Evolutionary conservation across 2,329 filamentous ascomycete genomes (phyloP), one percentile per base, ranked within the genome.

Genomic region (Paradendryphiella salina): DNA sequence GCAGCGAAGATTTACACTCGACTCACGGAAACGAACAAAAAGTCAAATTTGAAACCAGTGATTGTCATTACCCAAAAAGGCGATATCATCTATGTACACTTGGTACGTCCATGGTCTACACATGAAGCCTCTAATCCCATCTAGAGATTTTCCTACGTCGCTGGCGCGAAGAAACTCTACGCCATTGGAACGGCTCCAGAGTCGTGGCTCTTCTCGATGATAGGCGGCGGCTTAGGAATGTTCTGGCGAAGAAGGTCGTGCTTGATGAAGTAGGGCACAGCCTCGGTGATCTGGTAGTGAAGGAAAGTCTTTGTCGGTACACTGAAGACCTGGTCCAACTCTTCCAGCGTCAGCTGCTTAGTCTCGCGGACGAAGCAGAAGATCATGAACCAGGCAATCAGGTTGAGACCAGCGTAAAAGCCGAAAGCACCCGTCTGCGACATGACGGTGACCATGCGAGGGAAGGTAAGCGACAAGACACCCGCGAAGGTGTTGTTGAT

Each of bases 401-500:
- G 60, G 26, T 74, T 76, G 23, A 76, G 66, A 0, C 67, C 73
- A 8, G 72, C 71, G 52, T 75, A 76, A 57, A 76, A 76, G 3
- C 73, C 72, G 26, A 70, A 75, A 8, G 73, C 71, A 11, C 73
- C 73, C 4, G 64, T 69, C 1, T 66, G 65, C 2, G 71, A 71
- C 65, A 75, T 73, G 45, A 66, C 66, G 20, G 67, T 70, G 41
- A 59, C 61, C 72, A 75, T 74, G 3, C 69, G 66, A 3, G 74
- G 63, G 63, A 75, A 75, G 0, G 73, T 75, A 17, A 73, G 62
- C 1, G 64, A 61, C 5, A 75, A 61, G 33, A 75, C 59, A 26
- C 67, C 70, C 11, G 67, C 65, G 32, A 77, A 78, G 17, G 75
- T 76, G 67, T 78, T 77, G 64, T 73, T 73, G 60, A 72, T 72